phyloP scores from a whole-genome alignment of 176 grass and related monocot species.

The Carex scoparia region DNA sequence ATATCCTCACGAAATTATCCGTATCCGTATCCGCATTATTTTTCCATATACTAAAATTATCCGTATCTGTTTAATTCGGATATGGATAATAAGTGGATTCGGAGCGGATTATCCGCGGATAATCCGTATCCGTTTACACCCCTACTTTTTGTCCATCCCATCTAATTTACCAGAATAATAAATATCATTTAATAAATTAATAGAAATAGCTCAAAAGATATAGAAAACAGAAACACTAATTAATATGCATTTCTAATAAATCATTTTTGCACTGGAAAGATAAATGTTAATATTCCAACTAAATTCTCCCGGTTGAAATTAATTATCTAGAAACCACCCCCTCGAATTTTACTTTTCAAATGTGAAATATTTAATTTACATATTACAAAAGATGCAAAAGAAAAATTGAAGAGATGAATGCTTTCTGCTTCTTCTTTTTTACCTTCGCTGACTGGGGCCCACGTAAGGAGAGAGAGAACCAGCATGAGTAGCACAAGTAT shows the following conservation, averaged over 20 bases:
- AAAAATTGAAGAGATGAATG: too few species aligned
- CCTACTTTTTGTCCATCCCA: background rate
- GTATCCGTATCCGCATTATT: too few species aligned
- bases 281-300: background rate
- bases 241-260: background rate
- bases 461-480: background rate
- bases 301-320: background rate
- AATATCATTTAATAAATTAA: background rate
- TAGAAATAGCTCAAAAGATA: background rate
- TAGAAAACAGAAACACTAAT: background rate
- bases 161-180: background rate
- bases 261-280: background rate
- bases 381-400: background rate
- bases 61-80: too few species aligned
- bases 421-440: background rate
- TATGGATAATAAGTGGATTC: too few species aligned
- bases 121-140: too few species aligned
- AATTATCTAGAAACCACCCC: background rate
- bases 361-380: background rate
- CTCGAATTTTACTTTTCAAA: background rate
- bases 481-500: conserved; percentile 1
- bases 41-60: too few species aligned
- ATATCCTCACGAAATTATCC: too few species aligned
- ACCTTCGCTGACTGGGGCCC: background rate
- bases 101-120: too few species aligned